phyloP scores from a whole-genome alignment of 495 filamentous ascomycete species.

The Clavariopsis aquatica region DNA sequence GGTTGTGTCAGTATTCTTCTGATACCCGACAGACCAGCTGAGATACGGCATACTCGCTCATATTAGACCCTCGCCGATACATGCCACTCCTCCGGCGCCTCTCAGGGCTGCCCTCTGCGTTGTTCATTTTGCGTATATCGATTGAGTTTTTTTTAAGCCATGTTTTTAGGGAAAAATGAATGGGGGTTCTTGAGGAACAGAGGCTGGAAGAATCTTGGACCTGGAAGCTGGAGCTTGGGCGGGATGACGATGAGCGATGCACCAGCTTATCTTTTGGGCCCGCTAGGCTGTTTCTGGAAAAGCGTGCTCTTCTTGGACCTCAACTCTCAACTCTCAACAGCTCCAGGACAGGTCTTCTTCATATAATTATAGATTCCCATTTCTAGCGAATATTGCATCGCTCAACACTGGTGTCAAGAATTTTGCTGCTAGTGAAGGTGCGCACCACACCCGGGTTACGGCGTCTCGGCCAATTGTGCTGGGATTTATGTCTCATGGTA shows the following conservation, averaged over 20 bases:
- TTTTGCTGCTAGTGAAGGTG: no score
- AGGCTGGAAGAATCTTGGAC: neutral
- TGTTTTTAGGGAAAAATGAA: neutral
- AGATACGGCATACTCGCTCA: constrained; percentile 61
- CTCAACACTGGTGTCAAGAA: no score
- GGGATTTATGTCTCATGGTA: no score
- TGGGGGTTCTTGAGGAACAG: neutral
- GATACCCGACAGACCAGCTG: neutral
- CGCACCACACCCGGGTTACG: no score
- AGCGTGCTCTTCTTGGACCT: neutral
- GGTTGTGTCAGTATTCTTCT: constrained; percentile 12
- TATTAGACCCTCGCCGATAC: constrained; percentile 66
- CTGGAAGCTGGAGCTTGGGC: no score
- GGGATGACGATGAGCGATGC: neutral
- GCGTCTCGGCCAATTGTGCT: no score
- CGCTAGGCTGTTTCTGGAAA: neutral
- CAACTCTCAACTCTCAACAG: no score
- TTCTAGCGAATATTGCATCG: no score
- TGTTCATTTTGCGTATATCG: neutral
- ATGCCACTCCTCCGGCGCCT: constrained; percentile 24
- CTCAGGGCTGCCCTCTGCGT: constrained; percentile 25
- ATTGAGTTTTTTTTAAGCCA: neutral
- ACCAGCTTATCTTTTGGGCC: neutral
- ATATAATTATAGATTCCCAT: no score
- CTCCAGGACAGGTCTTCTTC: no score